Base-by-base conservation (phyloP, 192 early-diverging fungal genomes). In the Coemansia sp. region DNA sequence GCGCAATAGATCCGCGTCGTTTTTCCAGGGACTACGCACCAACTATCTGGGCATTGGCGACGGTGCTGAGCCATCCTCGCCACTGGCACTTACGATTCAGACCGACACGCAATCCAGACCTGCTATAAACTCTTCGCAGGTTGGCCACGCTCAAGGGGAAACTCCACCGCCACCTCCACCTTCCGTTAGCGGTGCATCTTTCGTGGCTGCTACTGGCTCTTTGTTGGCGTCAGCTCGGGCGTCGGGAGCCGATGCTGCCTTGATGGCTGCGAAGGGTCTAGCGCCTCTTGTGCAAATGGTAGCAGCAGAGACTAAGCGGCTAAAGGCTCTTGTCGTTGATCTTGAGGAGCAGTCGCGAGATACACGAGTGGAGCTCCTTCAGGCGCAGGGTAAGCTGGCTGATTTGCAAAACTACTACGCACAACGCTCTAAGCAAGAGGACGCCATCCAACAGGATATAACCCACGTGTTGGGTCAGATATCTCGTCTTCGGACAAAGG, bases 391-490 rank as follows among this genome's bases (percentile, higher is more conserved):
- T n/a, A 49, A 62, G 67, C 64, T 78, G 4, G 27, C 61, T 24
- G 64, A 69, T 39, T 70, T 83, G 20, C 72, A 73, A 50, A 71
- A 46, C 38, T 66, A 78, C 39, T 83, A 73, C 43, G 24, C 49
- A 9, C 69, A 41, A 61, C 81, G 81, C 49, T 58, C 69, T 13
- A 63, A 62, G 66, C 68, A 83, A 20, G 81, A 83, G 18, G 73
- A 83, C 22, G 69, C 67, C 5, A 65, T 83, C 10, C 81, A 83
- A 64, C 72, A 83, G 49, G 81, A 83, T 47, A 78, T 83, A 52
- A 71, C 73, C 22, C 81, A 83, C 62, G 81, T 83, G 9, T 58
- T 83, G 34, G 70, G 46, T 36, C 81, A 83, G 65, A 83, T 83
- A 36, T 69, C 81, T 0, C 69, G 73, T 13, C 75, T 83, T 46